A percentile compares a stretch with the other conserved stretches of the same genome.
Conservation (phyloP, 768 basidiomycete genomes). For the Suillus occidentalis region DNA sequence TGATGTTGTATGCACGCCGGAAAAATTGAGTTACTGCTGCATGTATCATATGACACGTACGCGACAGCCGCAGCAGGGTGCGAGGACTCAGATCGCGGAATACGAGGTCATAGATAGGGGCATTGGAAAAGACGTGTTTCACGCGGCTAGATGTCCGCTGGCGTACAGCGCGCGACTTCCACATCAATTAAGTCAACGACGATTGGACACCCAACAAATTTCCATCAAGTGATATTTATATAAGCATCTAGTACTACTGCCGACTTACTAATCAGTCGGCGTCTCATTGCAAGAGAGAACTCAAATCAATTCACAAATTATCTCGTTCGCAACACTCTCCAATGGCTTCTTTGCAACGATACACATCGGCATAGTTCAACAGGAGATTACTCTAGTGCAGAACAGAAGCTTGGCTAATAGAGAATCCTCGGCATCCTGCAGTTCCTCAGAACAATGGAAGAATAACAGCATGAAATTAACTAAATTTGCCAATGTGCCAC, state of each 20-base stretch:
- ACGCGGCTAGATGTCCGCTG: not conserved
- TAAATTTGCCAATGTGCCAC: not conserved
- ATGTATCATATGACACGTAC: constrained; percentile 21
- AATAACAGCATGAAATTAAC: not conserved
- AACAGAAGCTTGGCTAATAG: too few species aligned
- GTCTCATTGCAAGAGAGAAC: too few species aligned
- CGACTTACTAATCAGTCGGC: too few species aligned
- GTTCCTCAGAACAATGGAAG: not conserved
- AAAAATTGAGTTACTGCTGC: constrained; percentile 21
- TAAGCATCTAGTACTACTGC: not conserved
- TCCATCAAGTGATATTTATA: not conserved
- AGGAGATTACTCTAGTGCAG: too few species aligned
- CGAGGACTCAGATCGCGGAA: constrained; percentile 23
- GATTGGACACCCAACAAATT: not conserved
- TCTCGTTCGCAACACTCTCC: too few species aligned
- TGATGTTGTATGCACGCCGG: constrained; percentile 34
- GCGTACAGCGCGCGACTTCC: not conserved
- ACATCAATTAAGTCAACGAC: not conserved
- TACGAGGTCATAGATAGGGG: constrained; percentile 24
- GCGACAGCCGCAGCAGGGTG: constrained; percentile 23
- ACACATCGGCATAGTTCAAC: too few species aligned
- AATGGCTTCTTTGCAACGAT: too few species aligned
- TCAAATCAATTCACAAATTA: too few species aligned
- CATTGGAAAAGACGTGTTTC: constrained; percentile 12
- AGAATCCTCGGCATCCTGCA: too few species aligned